Base-by-base conservation (phyloP, 148 eudicot species). In the Nyssa sinensis region DNA sequence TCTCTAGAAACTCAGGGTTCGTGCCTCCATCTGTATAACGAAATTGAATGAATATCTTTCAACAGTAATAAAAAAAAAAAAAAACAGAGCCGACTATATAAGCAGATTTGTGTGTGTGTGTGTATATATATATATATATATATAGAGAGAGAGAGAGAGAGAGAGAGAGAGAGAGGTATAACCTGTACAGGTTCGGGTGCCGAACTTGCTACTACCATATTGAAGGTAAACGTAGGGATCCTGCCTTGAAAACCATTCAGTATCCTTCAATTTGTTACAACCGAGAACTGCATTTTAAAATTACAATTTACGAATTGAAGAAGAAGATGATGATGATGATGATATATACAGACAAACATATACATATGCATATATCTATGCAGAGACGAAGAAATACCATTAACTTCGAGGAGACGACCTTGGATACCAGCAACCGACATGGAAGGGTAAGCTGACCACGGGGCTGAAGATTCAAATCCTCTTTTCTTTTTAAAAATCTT, bases 141-240 rank as follows among this genome's bases (percentile, higher is more conserved):
- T 13, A 27, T 10, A n/a, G n/a, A n/a, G n/a, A n/a, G n/a, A n/a
- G n/a, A 29, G 0, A 71, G 32, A 67, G 7, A 34, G 67, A 33
- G 60, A 67, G 23, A 67, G 10, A 21, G 16, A 68, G 4, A 29
- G 5, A 85, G 21, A 17, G 51, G 7, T n/a, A n/a, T n/a, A 23
- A 94, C 97, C 97, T 37, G 93, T 94, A 79, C 90, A 88, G 19
- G 98, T 94, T 9, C 94, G 86, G 51, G 97, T 91, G 28, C 97
- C 91, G 63, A 69, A 86, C 68, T 87, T 91, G 77, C 83, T 84
- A 75, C 73, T 81, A 27, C 79, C 97, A 47, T 94, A 94, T 79
- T 94, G 93, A 51, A 94, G 81, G 73, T 83, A 84, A 80, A 90
- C 91, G 63, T 88, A 90, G n/a, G 97, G 95, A 84, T 92, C 95